A percentile compares a stretch with the other conserved stretches of the same genome.
phyloP scores from a whole-genome alignment of 164 flowering plant species.

The Annona cherimola region DNA sequence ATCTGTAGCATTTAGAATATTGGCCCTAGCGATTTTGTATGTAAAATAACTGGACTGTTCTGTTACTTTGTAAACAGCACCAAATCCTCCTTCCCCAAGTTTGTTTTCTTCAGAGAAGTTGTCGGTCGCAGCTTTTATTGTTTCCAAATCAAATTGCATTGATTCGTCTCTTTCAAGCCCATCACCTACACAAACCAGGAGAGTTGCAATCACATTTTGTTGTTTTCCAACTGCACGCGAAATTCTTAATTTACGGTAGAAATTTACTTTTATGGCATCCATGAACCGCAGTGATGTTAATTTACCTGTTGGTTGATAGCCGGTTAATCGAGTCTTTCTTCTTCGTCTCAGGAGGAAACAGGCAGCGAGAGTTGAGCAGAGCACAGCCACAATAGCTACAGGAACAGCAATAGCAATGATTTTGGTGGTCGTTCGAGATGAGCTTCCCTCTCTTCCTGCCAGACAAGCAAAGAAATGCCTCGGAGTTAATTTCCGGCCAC shows the following conservation, averaged over 20 bases:
- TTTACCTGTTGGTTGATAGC: background rate
- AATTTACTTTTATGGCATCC: too few relatives aligned
- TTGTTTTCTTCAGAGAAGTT: slow-evolving; percentile 4
- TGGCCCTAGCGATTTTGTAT: too few relatives aligned
- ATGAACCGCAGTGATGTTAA: background rate
- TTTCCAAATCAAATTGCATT: background rate
- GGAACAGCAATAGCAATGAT: background rate
- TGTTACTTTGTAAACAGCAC: slow-evolving; percentile 7
- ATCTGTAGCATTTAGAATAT: too few relatives aligned
- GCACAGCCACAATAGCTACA: background rate
- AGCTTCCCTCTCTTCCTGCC: background rate
- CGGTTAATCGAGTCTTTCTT: background rate
- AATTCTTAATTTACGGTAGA: too few relatives aligned
- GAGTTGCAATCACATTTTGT: background rate
- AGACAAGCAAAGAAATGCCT: background rate
- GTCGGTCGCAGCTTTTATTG: background rate
- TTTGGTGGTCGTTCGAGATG: background rate
- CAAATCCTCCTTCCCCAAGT: slow-evolving; percentile 16
- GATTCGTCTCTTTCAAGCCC: background rate
- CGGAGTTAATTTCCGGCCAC: background rate
- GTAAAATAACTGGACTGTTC: background rate
- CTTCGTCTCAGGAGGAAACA: background rate
- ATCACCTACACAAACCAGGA: background rate
- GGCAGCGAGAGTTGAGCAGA: background rate
- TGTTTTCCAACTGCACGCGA: too few relatives aligned